Evolutionary conservation across 2,329 filamentous ascomycete species (phyloP).

Genomic region (Leptographium radiaticola): DNA sequence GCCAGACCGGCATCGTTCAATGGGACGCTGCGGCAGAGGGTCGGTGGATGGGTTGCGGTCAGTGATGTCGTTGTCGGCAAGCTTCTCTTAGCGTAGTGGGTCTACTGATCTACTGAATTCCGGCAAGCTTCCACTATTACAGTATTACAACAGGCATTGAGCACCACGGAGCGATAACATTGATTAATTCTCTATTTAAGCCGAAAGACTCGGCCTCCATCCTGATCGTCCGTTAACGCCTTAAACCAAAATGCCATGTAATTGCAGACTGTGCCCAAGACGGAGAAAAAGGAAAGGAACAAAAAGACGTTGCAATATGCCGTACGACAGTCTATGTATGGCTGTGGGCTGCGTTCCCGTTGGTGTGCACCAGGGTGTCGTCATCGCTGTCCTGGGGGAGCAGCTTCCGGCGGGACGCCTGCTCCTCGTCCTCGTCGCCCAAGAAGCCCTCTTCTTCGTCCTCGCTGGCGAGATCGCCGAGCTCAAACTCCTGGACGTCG

Average conservation of each 20-base stretch:
- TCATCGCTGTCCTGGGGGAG: slow-evolving; percentile 18
- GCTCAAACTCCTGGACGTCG: slow-evolving; percentile 86
- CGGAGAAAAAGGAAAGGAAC: no score
- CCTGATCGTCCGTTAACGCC: neutral
- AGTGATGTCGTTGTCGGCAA: neutral
- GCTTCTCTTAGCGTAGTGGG: neutral
- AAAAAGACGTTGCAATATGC: no score
- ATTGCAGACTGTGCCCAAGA: no score
- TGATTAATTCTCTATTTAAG: no score
- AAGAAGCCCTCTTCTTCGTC: slow-evolving; percentile 82
- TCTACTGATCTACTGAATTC: no score
- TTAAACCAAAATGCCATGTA: neutral
- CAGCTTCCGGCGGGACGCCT: slow-evolving; percentile 23
- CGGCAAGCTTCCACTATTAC: no score
- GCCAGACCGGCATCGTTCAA: slow-evolving; percentile 7
- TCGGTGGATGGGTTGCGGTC: neutral
- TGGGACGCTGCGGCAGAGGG: neutral
- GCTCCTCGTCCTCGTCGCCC: slow-evolving; percentile 60
- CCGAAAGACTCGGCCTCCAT: no score
- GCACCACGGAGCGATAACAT: no score
- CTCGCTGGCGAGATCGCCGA: slow-evolving; percentile 80
- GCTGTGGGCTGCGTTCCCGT: slow-evolving; percentile 6
- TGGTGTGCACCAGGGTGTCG: slow-evolving; percentile 14
- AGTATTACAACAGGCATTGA: no score
- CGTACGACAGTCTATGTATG: neutral